Base-by-base conservation (phyloP, 306 rosid species). In the Oemleria cerasiformis region DNA sequence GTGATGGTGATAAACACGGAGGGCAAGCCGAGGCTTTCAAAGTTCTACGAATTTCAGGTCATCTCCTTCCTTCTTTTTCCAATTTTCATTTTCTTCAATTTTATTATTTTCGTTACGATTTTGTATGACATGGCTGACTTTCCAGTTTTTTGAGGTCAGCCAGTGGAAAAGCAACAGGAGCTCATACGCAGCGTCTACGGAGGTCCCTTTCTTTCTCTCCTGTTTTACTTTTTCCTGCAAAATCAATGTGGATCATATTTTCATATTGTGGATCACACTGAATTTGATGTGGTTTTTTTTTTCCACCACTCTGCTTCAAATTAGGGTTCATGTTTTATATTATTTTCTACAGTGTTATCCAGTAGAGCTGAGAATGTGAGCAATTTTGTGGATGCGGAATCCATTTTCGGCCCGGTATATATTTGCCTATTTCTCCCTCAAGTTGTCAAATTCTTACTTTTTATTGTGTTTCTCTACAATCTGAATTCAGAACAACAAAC, bases 1-100 rank as follows among this genome's bases (percentile, higher is more conserved):
- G 99, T 91, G 79, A 68, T 91, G 73, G 97, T 94, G 79, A 74
- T 94, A 82, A 94, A 89, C 83, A 94, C 96, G 42, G 91, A 86
- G 75, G 99, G 96, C 72, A 94, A 87, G 82, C 96, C 97, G 74
- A 96, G 99, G 64, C 89, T 94, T 61, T 78, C 96, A 59, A 94
- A 91, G 74, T 89, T 94, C 78, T 91, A 94, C 67, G 92, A 94
- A 78, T 84, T 76, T 83, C 77, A 50, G 97, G 99, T 94, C 63
- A 25, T 42, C 42, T 55, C 58, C 79, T 63, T 75, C 69, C 79
- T 63, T 73, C 67, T 77, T 53, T 21, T 47, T 42, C 13, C 9
- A 43, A 56, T 72, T 30, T 20, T 61, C 25, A 25, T 30, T 43
- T 13, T 5, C 25, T 23, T 68, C 11, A 0, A 13, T 13, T 60